These are phyloP conservation scores for Wickerhamomyces ciferrii DNA, from an alignment of 805 yeast species.

Conservation along the genomic window DNA sequence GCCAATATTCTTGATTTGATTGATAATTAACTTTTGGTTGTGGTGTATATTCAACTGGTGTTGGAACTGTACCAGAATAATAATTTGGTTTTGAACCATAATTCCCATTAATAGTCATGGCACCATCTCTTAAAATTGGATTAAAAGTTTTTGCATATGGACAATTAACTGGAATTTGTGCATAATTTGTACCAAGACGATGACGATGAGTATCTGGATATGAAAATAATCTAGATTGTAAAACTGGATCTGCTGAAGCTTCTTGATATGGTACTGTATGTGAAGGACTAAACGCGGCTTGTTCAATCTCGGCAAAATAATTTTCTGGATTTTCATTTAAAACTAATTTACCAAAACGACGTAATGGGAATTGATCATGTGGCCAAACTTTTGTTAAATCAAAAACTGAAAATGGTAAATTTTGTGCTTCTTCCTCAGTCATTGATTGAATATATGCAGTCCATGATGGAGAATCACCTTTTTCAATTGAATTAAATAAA, in stretches of 20 bases:
- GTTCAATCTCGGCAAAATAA: constrained; percentile 85
- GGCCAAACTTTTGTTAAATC: constrained; percentile 95
- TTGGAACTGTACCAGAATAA: constrained; percentile 41
- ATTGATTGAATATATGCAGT: constrained; percentile 79
- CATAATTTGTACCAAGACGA: constrained; percentile 69
- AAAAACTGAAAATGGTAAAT: constrained; percentile 74
- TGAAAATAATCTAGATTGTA: constrained; percentile 76
- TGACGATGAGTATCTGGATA: constrained; percentile 86
- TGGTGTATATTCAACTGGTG: constrained; percentile 23
- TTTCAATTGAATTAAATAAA: constrained; percentile 70
- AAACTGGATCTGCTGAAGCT: constrained; percentile 78
- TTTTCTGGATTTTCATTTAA: constrained; percentile 81
- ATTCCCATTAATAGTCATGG: constrained; percentile 64
- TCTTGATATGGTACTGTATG: constrained; percentile 83
- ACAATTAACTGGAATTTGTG: constrained; percentile 86
- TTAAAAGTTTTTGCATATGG: constrained; percentile 57
- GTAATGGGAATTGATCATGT: constrained; percentile 77
- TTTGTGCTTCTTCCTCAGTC: constrained; percentile 77
- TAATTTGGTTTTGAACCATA: constrained; percentile 77
- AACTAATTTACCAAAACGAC: constrained; percentile 76
- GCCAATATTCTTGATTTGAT: constrained; percentile 75
- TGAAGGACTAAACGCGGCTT: constrained; percentile 81
- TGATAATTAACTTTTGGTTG: constrained; percentile 30
- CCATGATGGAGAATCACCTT: constrained; percentile 80
- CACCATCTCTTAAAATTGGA: constrained; percentile 83